Evolutionary conservation across 108 stramenopile species (phyloP), one percentile per base, ranked within the genome.

Genomic region (Skeletonema menzelii): DNA sequence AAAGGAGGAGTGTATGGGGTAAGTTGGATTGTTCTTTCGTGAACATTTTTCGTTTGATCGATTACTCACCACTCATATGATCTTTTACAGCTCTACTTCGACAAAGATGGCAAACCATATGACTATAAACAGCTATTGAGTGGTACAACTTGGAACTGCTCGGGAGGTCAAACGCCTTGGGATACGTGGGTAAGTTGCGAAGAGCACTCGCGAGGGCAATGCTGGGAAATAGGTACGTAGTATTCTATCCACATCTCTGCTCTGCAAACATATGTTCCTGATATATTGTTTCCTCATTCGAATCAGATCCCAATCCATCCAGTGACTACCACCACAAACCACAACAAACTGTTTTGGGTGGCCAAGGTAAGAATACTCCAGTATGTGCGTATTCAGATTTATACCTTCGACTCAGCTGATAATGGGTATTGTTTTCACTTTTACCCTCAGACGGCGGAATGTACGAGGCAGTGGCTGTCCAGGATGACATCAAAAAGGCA

Each of bases 131-230:
- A 19, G 34, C 12, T 86, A 5, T 42, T 85, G n/a, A 59, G 34
- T 1, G 65, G 73, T 0, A 85, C 83, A 12, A 47, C 44, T 5
- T 8, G 26, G 27, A 86, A 85, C 32, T 88, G 87, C 62, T 64
- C 70, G 8, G 85, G 85, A 28, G 87, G 87, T 2, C 42, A 42
- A 42, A 42, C 40, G 2, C 40, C 40, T 14, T 42, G 40, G 40
- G 3, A 42, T 0, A 42, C 40, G 0, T 42, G 13, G 13, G 3
- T 42, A 15, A 42, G 40, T 42, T 42, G 40, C 3, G 40, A 42
- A 42, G 40, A 42, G 40, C 40, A 42, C 40, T n/a, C 13, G 4
- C 14, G 2, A 15, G 40, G 40, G 14, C 40, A 42, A 42, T 42
- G 40, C 15, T 42, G 40, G 40, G 40, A 42, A 42, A 42, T 42